Evolutionary conservation across 768 basidiomycete genomes (phyloP), one percentile per base, ranked within the genome.

Genomic region (Daedalea quercina): DNA sequence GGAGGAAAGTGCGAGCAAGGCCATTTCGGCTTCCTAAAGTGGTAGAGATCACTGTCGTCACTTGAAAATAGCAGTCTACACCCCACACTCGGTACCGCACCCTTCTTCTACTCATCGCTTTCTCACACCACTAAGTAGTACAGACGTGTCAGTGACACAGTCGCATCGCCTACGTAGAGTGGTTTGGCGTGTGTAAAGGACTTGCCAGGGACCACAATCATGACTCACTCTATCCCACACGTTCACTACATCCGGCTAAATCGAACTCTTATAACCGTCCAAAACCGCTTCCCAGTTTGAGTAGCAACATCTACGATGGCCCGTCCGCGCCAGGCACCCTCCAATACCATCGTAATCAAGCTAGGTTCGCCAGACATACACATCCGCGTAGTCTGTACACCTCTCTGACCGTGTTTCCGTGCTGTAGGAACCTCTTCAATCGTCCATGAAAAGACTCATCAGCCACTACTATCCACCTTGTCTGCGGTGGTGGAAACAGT

Each of bases 401-500:
- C 17, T 28, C 26, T 19, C 37, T 25, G 13, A 53, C 34, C 13
- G 45, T 22, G 40, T 31, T 44, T 22, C 44, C 12, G 43, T 23
- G 26, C n/a, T 26, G 22, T 55, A 91, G 94, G 96, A 51, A 93
- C 94, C 1, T 95, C 96, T 0, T 97, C 94, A 9, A 98, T 99
- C 68, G 90, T 98, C 8, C 90, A 94, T 69, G 90, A 96, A 68
- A 84, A 80, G 48, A 95, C 95, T 0, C 91, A 95, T 62, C 84
- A 93, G 60, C 94, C 95, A 0, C 76, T 96, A 20, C 77, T 99
- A 1, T 90, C 94, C 2, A 90, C 88, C 2, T 79, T 99, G 25
- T 96, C 95, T 0, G 83, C 90, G 0, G 76, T 98, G 43, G 94
- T 94, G 28, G 95, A 99, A 69, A 91, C 92, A 0, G 91, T 93